These are phyloP conservation scores for Linum trigynum DNA, from an alignment of 345 rosid species.

Conservation along the genomic window DNA sequence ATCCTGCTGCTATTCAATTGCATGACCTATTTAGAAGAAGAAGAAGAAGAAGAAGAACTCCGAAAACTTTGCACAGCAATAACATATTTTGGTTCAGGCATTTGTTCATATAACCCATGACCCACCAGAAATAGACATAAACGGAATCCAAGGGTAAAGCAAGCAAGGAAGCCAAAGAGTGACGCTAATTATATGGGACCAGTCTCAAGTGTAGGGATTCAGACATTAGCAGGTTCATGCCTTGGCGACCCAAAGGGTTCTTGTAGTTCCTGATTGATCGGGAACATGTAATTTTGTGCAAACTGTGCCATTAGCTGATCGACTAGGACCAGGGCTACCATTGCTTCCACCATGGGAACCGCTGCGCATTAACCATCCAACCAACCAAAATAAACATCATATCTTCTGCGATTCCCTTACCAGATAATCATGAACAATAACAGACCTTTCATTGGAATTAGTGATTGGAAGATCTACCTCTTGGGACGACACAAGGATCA, in stretches of 20 bases:
- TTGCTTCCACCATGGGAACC: conserved; percentile 94
- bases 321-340: conserved; percentile 84
- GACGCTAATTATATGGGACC: no score
- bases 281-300: conserved; percentile 65
- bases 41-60: no score
- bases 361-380: conserved; percentile 32
- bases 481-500: conserved; percentile 94
- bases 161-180: no score
- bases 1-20: no score
- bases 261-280: conserved; percentile 64
- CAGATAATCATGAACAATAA: not conserved
- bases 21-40: no score
- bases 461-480: conserved; percentile 40
- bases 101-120: no score
- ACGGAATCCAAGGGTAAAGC: no score
- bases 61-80: no score
- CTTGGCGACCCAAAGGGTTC: conserved; percentile 23
- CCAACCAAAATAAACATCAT: not conserved
- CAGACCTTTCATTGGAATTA: not conserved
- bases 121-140: no score
- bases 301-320: conserved; percentile 88
- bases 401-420: not conserved
- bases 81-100: no score
- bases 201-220: not conserved
- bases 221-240: not conserved